Evolutionary conservation across 805 yeast genomes (phyloP).

Genomic region (Nakazawaea populi): DNA sequence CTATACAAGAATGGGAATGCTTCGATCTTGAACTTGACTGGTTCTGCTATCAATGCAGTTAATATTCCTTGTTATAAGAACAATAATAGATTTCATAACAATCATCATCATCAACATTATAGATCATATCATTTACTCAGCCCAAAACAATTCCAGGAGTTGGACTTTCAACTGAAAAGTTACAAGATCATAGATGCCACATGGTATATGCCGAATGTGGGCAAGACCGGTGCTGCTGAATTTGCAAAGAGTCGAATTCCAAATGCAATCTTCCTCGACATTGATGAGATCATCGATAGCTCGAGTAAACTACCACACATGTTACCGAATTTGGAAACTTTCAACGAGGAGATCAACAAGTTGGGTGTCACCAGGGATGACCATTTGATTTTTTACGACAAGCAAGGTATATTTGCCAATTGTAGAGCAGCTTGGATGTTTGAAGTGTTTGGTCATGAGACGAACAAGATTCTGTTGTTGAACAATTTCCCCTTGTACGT

Average conservation of each 20-base stretch:
- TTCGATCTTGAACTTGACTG: no score
- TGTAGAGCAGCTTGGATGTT: slow-evolving; percentile 94
- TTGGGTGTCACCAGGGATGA: slow-evolving; percentile 57
- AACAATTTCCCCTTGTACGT: slow-evolving; percentile 50
- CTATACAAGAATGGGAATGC: no score
- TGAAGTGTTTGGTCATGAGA: slow-evolving; percentile 67
- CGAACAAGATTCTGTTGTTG: slow-evolving; percentile 48
- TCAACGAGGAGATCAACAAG: slow-evolving; percentile 44
- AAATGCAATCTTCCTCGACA: slow-evolving; percentile 68
- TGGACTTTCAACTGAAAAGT: slow-evolving; percentile 21
- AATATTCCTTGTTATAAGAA: background rate
- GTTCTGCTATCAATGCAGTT: no score
- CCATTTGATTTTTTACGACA: slow-evolving; percentile 75
- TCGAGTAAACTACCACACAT: slow-evolving; percentile 78
- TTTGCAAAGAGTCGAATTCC: slow-evolving; percentile 51
- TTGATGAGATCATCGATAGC: slow-evolving; percentile 61
- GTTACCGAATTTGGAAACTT: slow-evolving; percentile 63
- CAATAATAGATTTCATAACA: background rate
- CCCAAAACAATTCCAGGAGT: background rate
- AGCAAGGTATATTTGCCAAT: slow-evolving; percentile 75
- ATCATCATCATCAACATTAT: background rate
- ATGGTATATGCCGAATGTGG: slow-evolving; percentile 84
- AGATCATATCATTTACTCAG: background rate
- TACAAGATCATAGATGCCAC: slow-evolving; percentile 68
- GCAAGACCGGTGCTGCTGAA: slow-evolving; percentile 54